phyloP scores from a whole-genome alignment of 306 rosid genomes.

The Quercus parvula region DNA sequence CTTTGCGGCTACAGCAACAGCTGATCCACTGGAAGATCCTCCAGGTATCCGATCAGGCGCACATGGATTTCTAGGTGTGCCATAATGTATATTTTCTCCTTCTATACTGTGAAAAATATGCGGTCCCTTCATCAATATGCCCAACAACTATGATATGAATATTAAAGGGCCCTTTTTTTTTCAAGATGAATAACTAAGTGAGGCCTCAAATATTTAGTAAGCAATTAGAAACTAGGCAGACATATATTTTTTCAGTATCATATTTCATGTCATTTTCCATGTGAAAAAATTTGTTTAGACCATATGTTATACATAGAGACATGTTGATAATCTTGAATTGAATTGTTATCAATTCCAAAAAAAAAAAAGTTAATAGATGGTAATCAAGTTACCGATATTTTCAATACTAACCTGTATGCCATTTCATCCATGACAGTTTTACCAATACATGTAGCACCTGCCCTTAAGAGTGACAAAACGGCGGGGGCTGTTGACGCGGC shows the following conservation, averaged over 20 bases:
- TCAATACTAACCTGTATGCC: conserved; percentile 68
- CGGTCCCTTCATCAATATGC: not conserved
- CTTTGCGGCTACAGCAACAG: conserved; percentile 69
- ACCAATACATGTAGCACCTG: conserved; percentile 84
- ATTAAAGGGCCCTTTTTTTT: not conserved
- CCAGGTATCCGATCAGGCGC: conserved; percentile 55
- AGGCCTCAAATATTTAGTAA: not conserved
- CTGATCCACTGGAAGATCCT: conserved; percentile 64
- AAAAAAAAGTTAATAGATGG: not conserved
- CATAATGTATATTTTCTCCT: conserved; percentile 57
- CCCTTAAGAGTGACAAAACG: conserved; percentile 47
- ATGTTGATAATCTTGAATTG: not conserved
- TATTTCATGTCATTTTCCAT: too few relatives aligned
- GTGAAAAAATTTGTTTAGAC: too few relatives aligned
- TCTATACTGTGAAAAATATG: conserved; percentile 31
- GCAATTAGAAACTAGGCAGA: not conserved
- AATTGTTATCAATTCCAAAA: not conserved
- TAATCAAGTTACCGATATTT: not conserved
- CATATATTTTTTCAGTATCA: too few relatives aligned
- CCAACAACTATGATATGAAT: not conserved
- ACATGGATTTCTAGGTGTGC: conserved; percentile 48
- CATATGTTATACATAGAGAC: too few relatives aligned
- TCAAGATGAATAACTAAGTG: too few relatives aligned
- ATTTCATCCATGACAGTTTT: conserved; percentile 94
- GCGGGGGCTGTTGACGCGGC: conserved; percentile 79